Evolutionary conservation across 371 early-diverging fungal genomes (phyloP).

Genomic region (Nematocida sp.): DNA sequence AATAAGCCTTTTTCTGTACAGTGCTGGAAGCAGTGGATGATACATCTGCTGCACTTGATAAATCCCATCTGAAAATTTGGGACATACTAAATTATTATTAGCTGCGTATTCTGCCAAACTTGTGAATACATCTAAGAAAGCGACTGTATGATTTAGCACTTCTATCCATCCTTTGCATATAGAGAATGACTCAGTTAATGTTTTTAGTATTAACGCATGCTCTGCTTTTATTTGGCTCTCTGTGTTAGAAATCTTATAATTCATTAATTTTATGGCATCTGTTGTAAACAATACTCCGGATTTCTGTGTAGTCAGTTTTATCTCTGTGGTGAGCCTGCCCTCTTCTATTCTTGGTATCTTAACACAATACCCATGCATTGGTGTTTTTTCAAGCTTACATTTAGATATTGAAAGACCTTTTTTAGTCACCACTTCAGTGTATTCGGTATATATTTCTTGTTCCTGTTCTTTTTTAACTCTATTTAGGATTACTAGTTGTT

Average conservation of each 20-base stretch:
- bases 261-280: slow-evolving; percentile 34
- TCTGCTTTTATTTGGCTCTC: slow-evolving; percentile 53
- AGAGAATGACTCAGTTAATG: slow-evolving; percentile 34
- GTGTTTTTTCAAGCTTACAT: slow-evolving; percentile 27
- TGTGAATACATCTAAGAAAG: slow-evolving; percentile 68
- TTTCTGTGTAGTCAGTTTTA: slow-evolving; percentile 62
- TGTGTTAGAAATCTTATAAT: slow-evolving; percentile 19
- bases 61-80: slow-evolving; percentile 8
- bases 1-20: slow-evolving; percentile 73
- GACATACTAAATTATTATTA: slow-evolving; percentile 44
- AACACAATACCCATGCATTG: slow-evolving; percentile 50
- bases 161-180: slow-evolving; percentile 60
- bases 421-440: slow-evolving; percentile 42
- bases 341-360: slow-evolving; percentile 66
- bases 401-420: slow-evolving; percentile 7
- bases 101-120: slow-evolving; percentile 57
- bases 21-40: slow-evolving; percentile 67
- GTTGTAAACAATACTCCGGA: slow-evolving; percentile 69
- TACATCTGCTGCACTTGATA: slow-evolving; percentile 50
- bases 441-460: slow-evolving; percentile 62
- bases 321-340: slow-evolving; percentile 51
- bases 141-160: slow-evolving; percentile 65
- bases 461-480: slow-evolving; percentile 21
- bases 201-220: slow-evolving; percentile 41
- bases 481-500: slow-evolving; percentile 30